These are phyloP conservation scores for Herpotrichia juniperi DNA, from an alignment of 2,329 filamentous ascomycete species.

Conservation along the genomic window DNA sequence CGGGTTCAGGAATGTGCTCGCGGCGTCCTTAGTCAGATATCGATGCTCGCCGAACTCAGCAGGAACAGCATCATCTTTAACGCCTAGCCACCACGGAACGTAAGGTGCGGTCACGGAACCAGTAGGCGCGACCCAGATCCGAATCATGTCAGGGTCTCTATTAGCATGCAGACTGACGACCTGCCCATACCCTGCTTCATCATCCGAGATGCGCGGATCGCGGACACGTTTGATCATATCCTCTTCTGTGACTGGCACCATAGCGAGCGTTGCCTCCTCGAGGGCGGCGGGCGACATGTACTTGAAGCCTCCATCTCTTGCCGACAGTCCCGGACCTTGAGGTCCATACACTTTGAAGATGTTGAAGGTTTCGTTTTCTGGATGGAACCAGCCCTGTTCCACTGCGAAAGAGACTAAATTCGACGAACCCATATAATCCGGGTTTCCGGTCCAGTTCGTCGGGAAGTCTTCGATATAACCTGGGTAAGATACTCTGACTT, in stretches of 20 bases:
- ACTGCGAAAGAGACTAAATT: slow-evolving; percentile 44
- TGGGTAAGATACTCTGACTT: slow-evolving; percentile 42
- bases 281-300: slow-evolving; percentile 46
- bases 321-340: slow-evolving; percentile 33
- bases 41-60: slow-evolving; percentile 42
- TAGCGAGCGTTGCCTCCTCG: slow-evolving; percentile 45
- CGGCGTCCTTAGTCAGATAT: slow-evolving; percentile 41
- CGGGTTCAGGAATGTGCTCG: slow-evolving; percentile 38
- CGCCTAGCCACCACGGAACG: slow-evolving; percentile 44
- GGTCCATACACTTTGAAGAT: slow-evolving; percentile 44
- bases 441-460: slow-evolving; percentile 32
- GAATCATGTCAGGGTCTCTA: slow-evolving; percentile 37
- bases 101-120: slow-evolving; percentile 43
- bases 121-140: slow-evolving; percentile 43
- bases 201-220: slow-evolving; percentile 43
- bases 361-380: slow-evolving; percentile 42
- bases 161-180: slow-evolving; percentile 33
- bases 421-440: slow-evolving; percentile 39
- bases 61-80: slow-evolving; percentile 26
- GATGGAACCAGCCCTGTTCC: slow-evolving; percentile 42
- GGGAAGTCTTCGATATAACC: slow-evolving; percentile 47
- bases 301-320: slow-evolving; percentile 43
- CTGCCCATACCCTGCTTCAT: slow-evolving; percentile 45
- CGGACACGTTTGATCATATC: slow-evolving; percentile 53
- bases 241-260: slow-evolving; percentile 56